Evolutionary conservation across 805 yeast genomes (phyloP).

Genomic region (Lipomyces sp.): DNA sequence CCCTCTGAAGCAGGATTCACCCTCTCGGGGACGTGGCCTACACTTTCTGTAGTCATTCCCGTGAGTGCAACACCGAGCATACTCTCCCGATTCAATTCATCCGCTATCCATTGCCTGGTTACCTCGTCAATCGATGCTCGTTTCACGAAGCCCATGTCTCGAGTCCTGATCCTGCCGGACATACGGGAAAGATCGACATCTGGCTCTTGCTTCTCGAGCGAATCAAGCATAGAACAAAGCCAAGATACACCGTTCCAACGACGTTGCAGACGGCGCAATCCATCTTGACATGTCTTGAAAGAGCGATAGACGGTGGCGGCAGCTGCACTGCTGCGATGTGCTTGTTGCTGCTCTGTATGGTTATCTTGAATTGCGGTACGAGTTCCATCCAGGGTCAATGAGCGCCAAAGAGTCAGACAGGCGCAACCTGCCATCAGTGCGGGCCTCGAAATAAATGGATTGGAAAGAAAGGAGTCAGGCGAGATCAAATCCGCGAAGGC

Average conservation of each 20-base stretch:
- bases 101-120: slow-evolving; percentile 30
- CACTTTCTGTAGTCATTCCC: slow-evolving; percentile 25
- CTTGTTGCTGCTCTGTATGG: slow-evolving; percentile 12
- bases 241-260: slow-evolving; percentile 35
- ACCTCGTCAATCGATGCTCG: slow-evolving; percentile 31
- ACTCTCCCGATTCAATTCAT: slow-evolving; percentile 24
- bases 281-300: slow-evolving; percentile 32
- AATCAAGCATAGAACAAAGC: slow-evolving; percentile 33
- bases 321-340: slow-evolving; percentile 16
- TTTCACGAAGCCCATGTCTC: slow-evolving; percentile 30
- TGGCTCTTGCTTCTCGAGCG: slow-evolving; percentile 33
- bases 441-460: slow-evolving; percentile 34
- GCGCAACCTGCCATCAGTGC: slow-evolving; percentile 34
- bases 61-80: slow-evolving; percentile 30
- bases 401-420: slow-evolving; percentile 30
- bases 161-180: slow-evolving; percentile 25
- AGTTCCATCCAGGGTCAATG: slow-evolving; percentile 20
- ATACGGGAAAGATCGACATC: slow-evolving; percentile 32
- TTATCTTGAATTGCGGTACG: not conserved
- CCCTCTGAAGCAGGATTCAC: too few relatives aligned
- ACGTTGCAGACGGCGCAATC: slow-evolving; percentile 27
- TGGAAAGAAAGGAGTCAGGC: slow-evolving; percentile 32
- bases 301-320: slow-evolving; percentile 25
- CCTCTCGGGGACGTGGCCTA: too few relatives aligned
- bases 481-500: slow-evolving; percentile 34